These are phyloP conservation scores for Xerocomus spinulosus DNA, from an alignment of 768 basidiomycete species.

Conservation along the genomic window DNA sequence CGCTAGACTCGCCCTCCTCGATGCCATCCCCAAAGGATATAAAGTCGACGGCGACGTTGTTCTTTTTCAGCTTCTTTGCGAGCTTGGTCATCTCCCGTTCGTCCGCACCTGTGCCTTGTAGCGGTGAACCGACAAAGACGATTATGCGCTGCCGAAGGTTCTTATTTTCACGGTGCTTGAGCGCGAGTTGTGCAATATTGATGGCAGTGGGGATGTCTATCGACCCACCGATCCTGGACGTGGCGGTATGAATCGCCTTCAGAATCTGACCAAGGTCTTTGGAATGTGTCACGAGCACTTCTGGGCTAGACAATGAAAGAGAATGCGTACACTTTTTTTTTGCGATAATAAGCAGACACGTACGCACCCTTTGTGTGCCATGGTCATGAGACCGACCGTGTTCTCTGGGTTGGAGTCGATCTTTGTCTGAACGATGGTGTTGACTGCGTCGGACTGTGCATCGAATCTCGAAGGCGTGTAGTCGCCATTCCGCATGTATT, in stretches of 20 bases:
- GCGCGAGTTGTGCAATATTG: slow-evolving; percentile 89
- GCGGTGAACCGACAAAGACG: slow-evolving; percentile 88
- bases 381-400: slow-evolving; percentile 96
- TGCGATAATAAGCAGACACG: slow-evolving; percentile 5
- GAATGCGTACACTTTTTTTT: slow-evolving; percentile 3
- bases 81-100: slow-evolving; percentile 81
- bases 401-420: slow-evolving; percentile 96
- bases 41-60: slow-evolving; percentile 94
- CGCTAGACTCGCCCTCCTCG: slow-evolving; percentile 60
- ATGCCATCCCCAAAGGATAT: slow-evolving; percentile 89
- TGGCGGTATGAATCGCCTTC: slow-evolving; percentile 65
- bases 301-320: slow-evolving; percentile 54
- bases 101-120: slow-evolving; percentile 64
- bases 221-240: slow-evolving; percentile 70
- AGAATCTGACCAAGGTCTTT: slow-evolving; percentile 93
- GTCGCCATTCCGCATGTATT: slow-evolving; percentile 95
- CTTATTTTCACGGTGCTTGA: slow-evolving; percentile 98
- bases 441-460: slow-evolving; percentile 90
- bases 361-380: slow-evolving; percentile 91
- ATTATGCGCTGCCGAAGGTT: slow-evolving; percentile 95
- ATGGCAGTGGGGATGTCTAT: slow-evolving; percentile 89
- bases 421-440: slow-evolving; percentile 86
- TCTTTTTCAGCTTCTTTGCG: slow-evolving; percentile 98
- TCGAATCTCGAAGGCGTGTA: slow-evolving; percentile 83
- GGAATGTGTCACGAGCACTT: slow-evolving; percentile 94